Base-by-base conservation (phyloP, 805 yeast species). In the Saccharomycopsis lassenensis region DNA sequence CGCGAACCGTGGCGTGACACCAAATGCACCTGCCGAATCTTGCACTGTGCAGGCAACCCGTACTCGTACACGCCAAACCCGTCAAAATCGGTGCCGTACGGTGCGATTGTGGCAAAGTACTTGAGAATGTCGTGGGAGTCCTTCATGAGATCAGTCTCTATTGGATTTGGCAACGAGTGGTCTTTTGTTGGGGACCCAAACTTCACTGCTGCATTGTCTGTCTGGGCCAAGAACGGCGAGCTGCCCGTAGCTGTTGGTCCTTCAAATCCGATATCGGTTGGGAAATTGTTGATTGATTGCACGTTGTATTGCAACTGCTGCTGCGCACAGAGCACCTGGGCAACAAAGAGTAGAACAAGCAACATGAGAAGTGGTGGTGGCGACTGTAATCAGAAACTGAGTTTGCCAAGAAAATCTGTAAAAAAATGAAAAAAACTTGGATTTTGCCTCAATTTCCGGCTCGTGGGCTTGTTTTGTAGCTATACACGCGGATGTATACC, bases 1-100 rank as follows among this genome's bases (percentile, higher is more conserved):
- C 94, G 62, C 54, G 81, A 87, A 15, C 89, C 93, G 50, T 84
- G 93, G 50, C 94, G 68, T 47, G 76, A 74, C 36, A 78, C 57
- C 18, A 80, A 57, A 46, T 78, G 85, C 6, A 78, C 83, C 54
- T 80, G 89, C 45, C 70, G 71, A 37, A 76, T 59, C 4, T 54
- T 49, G 54, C 82, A 76, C 29, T 59, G 59, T 7, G 52, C 58
- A 18, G 48, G 46, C 17, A 45, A 26, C 4, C 35, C 36, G 17
- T 39, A 37, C 27, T 45, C 46, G 24, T 36, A 45, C 15, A 45
- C 45, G 7, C 44, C 41, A 37, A 37, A 42, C n/a, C n/a, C n/a
- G n/a, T n/a, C n/a, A n/a, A 19, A 31, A 22, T 22, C 24, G 21
- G 34, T 19, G 12, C 17, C 37, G 24, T 41, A 44, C 4, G 47